These are phyloP conservation scores for Pseudozyma pruni DNA, from an alignment of 1,284 basidiomycete genomes.

Conservation along the genomic window DNA sequence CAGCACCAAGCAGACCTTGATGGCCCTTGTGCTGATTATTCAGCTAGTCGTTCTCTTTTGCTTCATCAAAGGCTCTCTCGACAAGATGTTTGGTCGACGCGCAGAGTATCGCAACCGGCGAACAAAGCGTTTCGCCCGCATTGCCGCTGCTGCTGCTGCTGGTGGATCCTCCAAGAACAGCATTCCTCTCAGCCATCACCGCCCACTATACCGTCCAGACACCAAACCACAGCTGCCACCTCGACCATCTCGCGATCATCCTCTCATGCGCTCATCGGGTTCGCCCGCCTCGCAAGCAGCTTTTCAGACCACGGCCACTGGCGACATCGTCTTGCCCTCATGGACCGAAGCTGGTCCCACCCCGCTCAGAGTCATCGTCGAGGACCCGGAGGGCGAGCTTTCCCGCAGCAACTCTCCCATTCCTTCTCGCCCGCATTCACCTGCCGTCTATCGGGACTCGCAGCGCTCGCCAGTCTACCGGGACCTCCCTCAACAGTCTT, in stretches of 20 bases:
- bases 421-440: constrained; percentile 21
- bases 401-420: constrained; percentile 23
- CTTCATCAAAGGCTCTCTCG: constrained; percentile 41
- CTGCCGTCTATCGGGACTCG: constrained; percentile 7
- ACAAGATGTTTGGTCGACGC: constrained; percentile 43
- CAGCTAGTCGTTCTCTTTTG: constrained; percentile 33
- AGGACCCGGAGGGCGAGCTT: constrained; percentile 38
- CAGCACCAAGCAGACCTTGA: constrained; percentile 47
- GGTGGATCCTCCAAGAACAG: constrained; percentile 31
- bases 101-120: constrained; percentile 46
- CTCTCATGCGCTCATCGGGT: constrained; percentile 14
- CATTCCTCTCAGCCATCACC: constrained; percentile 45
- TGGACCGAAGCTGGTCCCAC: constrained; percentile 46
- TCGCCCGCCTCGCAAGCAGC: constrained; percentile 8
- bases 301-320: constrained; percentile 30
- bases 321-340: constrained; percentile 45
- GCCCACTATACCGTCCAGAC: constrained; percentile 38
- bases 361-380: constrained; percentile 46
- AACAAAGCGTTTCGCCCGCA: constrained; percentile 38
- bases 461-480: constrained; percentile 8
- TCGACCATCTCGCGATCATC: constrained; percentile 30
- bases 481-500: constrained; percentile 7
- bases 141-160: constrained; percentile 41
- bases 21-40: constrained; percentile 42
- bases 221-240: constrained; percentile 40